These are phyloP conservation scores for Sporothrix protearum DNA, from an alignment of 2,329 filamentous ascomycete genomes.

Conservation along the genomic window DNA sequence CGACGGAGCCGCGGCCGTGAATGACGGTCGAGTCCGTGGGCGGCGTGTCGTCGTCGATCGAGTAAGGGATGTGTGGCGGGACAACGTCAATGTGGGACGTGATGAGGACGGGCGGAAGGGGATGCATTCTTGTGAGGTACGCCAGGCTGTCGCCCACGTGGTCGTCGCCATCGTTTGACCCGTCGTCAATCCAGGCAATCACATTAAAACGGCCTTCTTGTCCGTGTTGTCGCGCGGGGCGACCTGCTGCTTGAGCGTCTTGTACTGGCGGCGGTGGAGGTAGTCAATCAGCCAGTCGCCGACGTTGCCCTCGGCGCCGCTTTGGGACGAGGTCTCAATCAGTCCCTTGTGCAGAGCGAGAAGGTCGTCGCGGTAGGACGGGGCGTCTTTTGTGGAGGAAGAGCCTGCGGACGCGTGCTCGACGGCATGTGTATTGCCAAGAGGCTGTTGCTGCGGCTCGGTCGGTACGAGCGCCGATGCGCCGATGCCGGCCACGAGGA, in stretches of 20 bases:
- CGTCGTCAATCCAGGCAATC: conserved; percentile 58
- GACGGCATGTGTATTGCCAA: neutral
- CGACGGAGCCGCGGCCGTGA: conserved; percentile 70
- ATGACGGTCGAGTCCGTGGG: conserved; percentile 52
- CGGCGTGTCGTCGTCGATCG: conserved; percentile 46
- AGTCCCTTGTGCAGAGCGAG: conserved; percentile 71
- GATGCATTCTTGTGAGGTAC: neutral
- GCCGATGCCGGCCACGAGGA: conserved; percentile 9
- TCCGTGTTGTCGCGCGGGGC: conserved; percentile 34
- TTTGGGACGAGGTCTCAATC: conserved; percentile 70
- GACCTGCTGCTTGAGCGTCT: conserved; percentile 43
- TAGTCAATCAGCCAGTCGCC: conserved; percentile 66
- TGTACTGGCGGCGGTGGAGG: conserved; percentile 50
- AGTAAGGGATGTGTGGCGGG: conserved; percentile 69
- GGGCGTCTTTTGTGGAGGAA: conserved; percentile 17
- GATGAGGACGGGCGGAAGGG: conserved; percentile 56
- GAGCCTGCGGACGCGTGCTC: neutral
- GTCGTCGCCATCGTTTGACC: conserved; percentile 41
- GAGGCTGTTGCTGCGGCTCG: conserved; percentile 12
- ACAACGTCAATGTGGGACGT: conserved; percentile 81
- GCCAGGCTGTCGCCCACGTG: neutral
- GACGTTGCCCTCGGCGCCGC: conserved; percentile 63
- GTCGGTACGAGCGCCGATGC: neutral
- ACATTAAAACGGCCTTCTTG: conserved; percentile 63
- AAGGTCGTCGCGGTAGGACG: conserved; percentile 50